A percentile compares a stretch with the other conserved stretches of the same genome.
Evolutionary conservation across 768 basidiomycete genomes (phyloP).

Genomic region (Leccinum disarticulatum): DNA sequence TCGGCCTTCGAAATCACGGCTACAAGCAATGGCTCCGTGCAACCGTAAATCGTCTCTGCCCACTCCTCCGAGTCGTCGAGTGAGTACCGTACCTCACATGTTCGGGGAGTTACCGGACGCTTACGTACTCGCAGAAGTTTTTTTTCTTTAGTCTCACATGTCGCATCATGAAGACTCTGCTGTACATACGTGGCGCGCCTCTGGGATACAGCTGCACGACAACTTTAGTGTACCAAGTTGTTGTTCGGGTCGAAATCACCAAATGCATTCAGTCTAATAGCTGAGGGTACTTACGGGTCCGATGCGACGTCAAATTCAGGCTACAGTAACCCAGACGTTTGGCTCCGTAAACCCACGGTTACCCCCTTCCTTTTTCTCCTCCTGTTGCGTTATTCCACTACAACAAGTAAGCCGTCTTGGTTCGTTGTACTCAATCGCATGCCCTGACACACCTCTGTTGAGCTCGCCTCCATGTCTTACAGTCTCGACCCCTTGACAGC

Average conservation of each 20-base stretch:
- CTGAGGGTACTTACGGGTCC: slow-evolving; percentile 4
- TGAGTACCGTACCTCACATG: neutral
- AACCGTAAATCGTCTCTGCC: neutral
- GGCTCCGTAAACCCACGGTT: neutral
- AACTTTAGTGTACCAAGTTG: slow-evolving; percentile 5
- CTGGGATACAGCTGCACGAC: neutral
- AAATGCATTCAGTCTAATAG: neutral
- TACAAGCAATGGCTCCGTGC: slow-evolving; percentile 3
- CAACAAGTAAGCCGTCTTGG: slow-evolving; percentile 3
- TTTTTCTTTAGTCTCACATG: neutral
- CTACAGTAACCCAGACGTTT: neutral
- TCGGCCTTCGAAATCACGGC: neutral
- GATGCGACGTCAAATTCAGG: slow-evolving; percentile 1
- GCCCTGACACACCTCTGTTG: slow-evolving; percentile 7
- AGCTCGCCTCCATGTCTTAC: slow-evolving; percentile 21
- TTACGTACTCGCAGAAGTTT: slow-evolving; percentile 15
- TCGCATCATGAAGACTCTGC: neutral
- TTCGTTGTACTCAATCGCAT: neutral
- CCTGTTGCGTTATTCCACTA: neutral
- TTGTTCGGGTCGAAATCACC: slow-evolving; percentile 8
- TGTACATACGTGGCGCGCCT: neutral
- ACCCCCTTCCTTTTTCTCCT: neutral
- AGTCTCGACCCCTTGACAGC: slow-evolving; percentile 29
- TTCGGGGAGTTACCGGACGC: slow-evolving; percentile 3
- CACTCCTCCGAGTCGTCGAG: neutral